A percentile compares a stretch with the other conserved stretches of the same genome.
Conservation (phyloP, 352 stramenopile genomes). For the Phytophthora melonis region DNA sequence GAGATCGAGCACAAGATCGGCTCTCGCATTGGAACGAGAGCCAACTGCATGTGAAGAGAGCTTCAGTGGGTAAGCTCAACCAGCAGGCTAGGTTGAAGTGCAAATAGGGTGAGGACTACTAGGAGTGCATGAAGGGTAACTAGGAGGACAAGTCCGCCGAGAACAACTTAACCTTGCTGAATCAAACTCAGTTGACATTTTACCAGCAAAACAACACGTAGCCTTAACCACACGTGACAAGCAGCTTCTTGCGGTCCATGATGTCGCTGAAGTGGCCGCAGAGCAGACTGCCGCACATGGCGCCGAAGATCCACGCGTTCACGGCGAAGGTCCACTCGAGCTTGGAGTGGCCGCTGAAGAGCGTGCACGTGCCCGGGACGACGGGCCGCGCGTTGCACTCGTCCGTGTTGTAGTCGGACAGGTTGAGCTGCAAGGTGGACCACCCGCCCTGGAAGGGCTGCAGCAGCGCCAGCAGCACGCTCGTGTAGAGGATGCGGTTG, state of each 20-base stretch:
- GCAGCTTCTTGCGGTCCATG: slow-evolving; percentile 35
- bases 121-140: too few species aligned
- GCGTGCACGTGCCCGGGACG: slow-evolving; percentile 46
- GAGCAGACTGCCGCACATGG: slow-evolving; percentile 55
- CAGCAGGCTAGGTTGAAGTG: too few species aligned
- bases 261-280: slow-evolving; percentile 47
- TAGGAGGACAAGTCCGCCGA: background rate
- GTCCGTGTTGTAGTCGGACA: slow-evolving; percentile 61
- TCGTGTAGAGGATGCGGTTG: slow-evolving; percentile 56
- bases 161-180: background rate
- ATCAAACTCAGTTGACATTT: background rate
- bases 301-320: slow-evolving; percentile 62
- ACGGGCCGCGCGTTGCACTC: slow-evolving; percentile 58
- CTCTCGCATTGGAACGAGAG: too few species aligned
- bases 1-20: too few species aligned
- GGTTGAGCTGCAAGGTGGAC: slow-evolving; percentile 69
- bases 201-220: background rate
- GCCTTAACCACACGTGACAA: background rate
- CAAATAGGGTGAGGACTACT: too few species aligned
- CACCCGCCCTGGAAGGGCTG: slow-evolving; percentile 65
- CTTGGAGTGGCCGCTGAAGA: slow-evolving; percentile 49
- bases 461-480: slow-evolving; percentile 46
- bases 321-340: slow-evolving; percentile 35
- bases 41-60: too few species aligned
- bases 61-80: too few species aligned